phyloP scores from a whole-genome alignment of 2,329 filamentous ascomycete genomes.

The Cordyceps cicadae region DNA sequence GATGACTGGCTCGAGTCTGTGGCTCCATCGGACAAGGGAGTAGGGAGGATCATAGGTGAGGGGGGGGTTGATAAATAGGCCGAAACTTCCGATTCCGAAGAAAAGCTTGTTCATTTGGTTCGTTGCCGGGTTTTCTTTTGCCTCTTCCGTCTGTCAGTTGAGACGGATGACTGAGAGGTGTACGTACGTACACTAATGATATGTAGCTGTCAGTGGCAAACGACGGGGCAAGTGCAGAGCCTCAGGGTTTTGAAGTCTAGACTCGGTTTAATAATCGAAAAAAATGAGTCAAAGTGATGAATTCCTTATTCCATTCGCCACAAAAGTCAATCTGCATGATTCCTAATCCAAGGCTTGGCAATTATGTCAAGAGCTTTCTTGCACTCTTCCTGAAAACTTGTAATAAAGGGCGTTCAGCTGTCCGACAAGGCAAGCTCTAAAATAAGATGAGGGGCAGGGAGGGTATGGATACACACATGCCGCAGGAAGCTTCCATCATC shows the following conservation, averaged over 20 bases:
- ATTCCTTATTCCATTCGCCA: background rate
- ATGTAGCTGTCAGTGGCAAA: background rate
- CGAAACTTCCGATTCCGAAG: background rate
- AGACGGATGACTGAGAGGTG: background rate
- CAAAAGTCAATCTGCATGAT: too few relatives aligned
- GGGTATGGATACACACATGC: background rate
- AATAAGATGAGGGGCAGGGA: background rate
- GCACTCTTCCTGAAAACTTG: too few relatives aligned
- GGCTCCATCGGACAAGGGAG: background rate
- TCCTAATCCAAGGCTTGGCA: background rate
- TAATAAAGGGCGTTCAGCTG: too few relatives aligned
- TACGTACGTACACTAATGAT: too few relatives aligned
- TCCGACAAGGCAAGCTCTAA: background rate
- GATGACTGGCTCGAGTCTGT: background rate
- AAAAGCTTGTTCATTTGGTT: background rate
- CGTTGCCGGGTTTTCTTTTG: background rate
- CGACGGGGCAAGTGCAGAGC: background rate
- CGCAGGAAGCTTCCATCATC: background rate
- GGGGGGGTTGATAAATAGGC: background rate
- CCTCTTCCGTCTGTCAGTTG: background rate
- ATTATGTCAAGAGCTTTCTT: background rate
- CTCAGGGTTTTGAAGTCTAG: background rate
- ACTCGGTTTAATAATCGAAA: background rate
- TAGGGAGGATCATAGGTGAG: background rate
- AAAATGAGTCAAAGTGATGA: background rate